Evolutionary conservation across 306 rosid species (phyloP).

Genomic region (Ormosia semicastrata): DNA sequence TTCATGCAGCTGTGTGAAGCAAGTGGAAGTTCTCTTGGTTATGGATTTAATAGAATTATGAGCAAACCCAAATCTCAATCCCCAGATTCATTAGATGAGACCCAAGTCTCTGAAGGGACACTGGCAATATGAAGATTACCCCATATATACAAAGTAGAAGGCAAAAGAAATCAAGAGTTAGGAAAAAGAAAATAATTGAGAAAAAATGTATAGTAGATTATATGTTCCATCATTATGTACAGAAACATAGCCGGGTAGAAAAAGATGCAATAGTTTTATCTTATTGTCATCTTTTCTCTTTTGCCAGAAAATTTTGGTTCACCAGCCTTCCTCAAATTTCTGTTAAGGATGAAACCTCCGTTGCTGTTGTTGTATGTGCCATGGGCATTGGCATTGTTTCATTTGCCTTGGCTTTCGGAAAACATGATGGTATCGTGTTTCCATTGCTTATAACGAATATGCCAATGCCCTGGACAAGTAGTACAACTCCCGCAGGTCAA

Average conservation of each 20-base stretch:
- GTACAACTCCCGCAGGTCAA: no score
- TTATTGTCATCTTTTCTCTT: conserved; percentile 9
- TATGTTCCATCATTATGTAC: conserved; percentile 51
- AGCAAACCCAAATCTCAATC: conserved; percentile 69
- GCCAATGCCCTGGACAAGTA: not conserved
- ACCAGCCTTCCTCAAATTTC: not conserved
- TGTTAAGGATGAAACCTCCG: not conserved
- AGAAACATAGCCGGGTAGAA: conserved; percentile 40
- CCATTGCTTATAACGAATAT: not conserved
- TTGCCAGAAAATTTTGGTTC: conserved; percentile 32
- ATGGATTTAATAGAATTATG: conserved; percentile 66
- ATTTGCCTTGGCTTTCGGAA: not conserved
- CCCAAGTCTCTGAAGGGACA: conserved; percentile 74
- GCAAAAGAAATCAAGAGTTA: conserved; percentile 28
- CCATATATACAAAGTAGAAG: conserved; percentile 15
- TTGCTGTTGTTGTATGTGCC: conserved; percentile 1
- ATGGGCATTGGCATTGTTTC: not conserved
- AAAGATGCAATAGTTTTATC: conserved; percentile 12
- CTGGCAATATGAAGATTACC: conserved; percentile 54
- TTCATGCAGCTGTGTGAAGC: conserved; percentile 81
- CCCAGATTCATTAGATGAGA: conserved; percentile 73
- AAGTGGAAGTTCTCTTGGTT: conserved; percentile 94
- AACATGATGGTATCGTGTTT: not conserved
- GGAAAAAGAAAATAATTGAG: conserved; percentile 15
- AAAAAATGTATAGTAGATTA: conserved; percentile 46